These are phyloP conservation scores for Paramecium octaurelia DNA, from an alignment of 73 alveolate species.

Conservation along the genomic window DNA sequence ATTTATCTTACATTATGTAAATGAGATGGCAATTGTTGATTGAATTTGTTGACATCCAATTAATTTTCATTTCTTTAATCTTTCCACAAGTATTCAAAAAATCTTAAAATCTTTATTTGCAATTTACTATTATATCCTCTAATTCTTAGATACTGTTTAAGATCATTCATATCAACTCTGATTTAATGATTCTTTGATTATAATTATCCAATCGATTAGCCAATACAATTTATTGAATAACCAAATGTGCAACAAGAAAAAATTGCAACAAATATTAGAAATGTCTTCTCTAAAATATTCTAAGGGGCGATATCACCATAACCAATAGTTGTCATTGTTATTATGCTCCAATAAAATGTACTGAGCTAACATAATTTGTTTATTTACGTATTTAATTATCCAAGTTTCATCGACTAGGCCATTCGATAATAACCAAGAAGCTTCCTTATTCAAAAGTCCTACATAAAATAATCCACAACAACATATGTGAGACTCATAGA, in stretches of 20 bases:
- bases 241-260: constrained; percentile 59
- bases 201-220: not conserved
- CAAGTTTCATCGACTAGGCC: not conserved
- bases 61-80: not conserved
- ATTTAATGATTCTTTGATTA: not conserved
- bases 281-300: not conserved
- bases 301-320: constrained; percentile 56
- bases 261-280: constrained; percentile 42
- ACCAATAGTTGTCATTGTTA: constrained; percentile 61
- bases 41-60: not conserved
- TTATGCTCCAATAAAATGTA: constrained; percentile 52
- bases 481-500: not conserved
- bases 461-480: constrained; percentile 30
- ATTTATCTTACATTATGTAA: not conserved
- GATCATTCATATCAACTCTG: not conserved
- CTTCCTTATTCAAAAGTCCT: not conserved
- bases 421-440: not conserved
- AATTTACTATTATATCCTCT: constrained; percentile 16
- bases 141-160: constrained; percentile 11
- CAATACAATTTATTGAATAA: constrained; percentile 35
- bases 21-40: not conserved
- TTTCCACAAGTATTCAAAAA: constrained; percentile 12
- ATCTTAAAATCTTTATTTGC: not conserved
- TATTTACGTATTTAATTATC: not conserved
- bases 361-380: not conserved